Percentiles rank a stretch among this genome's conserved stretches.
Evolutionary conservation across 306 rosid genomes (phyloP).

Genomic region (Abrus pulchellus): DNA sequence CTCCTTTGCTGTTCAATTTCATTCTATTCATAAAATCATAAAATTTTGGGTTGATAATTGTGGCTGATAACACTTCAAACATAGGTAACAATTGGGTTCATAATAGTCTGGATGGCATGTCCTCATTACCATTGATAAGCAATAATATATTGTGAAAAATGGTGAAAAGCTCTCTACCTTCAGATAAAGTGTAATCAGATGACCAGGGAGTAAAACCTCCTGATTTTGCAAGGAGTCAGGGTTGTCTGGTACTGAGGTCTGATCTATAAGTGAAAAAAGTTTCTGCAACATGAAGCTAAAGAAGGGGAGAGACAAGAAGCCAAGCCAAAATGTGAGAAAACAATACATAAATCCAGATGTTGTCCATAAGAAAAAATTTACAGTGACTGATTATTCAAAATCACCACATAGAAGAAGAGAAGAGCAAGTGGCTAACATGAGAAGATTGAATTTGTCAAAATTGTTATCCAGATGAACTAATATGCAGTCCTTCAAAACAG

Average conservation of each 20-base stretch:
- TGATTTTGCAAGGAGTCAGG: constrained; percentile 96
- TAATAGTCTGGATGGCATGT: constrained; percentile 3
- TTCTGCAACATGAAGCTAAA: constrained; percentile 92
- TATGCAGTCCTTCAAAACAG: constrained; percentile 74
- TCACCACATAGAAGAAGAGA: constrained; percentile 30
- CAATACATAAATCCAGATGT: constrained; percentile 26
- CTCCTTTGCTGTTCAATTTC: not conserved
- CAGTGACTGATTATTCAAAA: constrained; percentile 16
- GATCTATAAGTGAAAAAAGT: constrained; percentile 93
- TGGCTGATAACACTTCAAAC: constrained; percentile 12
- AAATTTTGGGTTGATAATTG: not conserved
- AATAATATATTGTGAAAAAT: not conserved
- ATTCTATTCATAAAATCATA: not conserved
- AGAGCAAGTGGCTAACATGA: constrained; percentile 70
- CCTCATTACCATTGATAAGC: not conserved
- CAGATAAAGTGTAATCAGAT: constrained; percentile 83
- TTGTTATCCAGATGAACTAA: constrained; percentile 88
- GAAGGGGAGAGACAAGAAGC: constrained; percentile 18
- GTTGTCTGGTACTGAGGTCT: constrained; percentile 86
- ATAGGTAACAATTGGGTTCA: not conserved
- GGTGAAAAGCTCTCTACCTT: constrained; percentile 65
- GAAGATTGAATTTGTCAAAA: constrained; percentile 88
- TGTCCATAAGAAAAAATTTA: constrained; percentile 12
- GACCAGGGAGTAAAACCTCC: constrained; percentile 95
- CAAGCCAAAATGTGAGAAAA: constrained; percentile 38